These are phyloP conservation scores for Linum tenue DNA, from an alignment of 345 rosid genomes.

Conservation along the genomic window DNA sequence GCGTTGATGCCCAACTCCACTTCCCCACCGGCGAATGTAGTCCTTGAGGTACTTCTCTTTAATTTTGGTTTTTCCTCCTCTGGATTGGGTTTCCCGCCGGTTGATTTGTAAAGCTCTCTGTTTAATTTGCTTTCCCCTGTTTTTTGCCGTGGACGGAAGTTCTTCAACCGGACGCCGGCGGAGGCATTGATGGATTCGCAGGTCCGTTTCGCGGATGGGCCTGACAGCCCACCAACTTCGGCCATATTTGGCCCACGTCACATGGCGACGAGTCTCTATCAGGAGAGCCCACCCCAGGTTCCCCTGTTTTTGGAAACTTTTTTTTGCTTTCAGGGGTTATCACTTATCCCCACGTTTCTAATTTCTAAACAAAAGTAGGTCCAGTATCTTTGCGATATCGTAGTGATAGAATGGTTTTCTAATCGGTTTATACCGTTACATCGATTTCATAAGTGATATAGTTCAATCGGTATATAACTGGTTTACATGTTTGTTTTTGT, in stretches of 20 bases:
- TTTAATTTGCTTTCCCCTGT: too few relatives aligned
- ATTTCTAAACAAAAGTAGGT: too few relatives aligned
- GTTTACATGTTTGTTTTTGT: too few relatives aligned
- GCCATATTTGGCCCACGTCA: not conserved
- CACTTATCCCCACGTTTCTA: too few relatives aligned
- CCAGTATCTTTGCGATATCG: too few relatives aligned
- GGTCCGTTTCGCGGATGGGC: not conserved
- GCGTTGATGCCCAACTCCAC: conserved; percentile 8
- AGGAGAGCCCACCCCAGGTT: not conserved
- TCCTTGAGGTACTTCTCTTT: not conserved
- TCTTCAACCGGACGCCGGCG: not conserved
- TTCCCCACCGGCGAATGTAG: not conserved
- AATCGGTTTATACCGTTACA: not conserved
- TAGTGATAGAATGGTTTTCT: too few relatives aligned
- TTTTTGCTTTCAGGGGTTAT: not conserved
- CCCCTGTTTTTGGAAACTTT: not conserved
- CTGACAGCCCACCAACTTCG: not conserved
- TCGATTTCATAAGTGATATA: too few relatives aligned
- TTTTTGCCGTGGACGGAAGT: not conserved
- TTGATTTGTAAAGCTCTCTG: too few relatives aligned
- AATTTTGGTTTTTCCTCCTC: not conserved
- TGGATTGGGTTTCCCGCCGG: not conserved
- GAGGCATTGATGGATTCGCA: not conserved
- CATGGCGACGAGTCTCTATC: not conserved
- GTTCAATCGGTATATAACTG: too few relatives aligned